Conservation (phyloP, 2,329 filamentous ascomycete species). For the Kalmusia sp. region DNA sequence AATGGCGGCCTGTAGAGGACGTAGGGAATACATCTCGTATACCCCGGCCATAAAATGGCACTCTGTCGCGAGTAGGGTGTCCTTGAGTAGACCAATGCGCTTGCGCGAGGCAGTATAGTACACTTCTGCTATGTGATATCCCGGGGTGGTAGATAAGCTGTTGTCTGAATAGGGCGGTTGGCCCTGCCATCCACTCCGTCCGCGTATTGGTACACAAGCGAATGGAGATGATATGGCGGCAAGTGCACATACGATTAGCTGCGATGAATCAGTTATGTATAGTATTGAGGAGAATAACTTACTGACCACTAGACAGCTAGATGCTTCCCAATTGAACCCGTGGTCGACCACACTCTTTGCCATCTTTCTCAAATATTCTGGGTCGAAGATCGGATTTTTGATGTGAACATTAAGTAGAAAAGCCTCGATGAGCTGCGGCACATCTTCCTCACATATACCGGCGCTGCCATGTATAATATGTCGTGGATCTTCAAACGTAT, state of each 20-base stretch:
- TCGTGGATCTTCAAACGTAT: slow-evolving; percentile 2
- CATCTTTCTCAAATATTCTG: slow-evolving; percentile 25
- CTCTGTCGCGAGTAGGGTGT: slow-evolving; percentile 36
- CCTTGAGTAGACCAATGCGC: slow-evolving; percentile 36
- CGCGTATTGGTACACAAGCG: not conserved
- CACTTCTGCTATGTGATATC: slow-evolving; percentile 26
- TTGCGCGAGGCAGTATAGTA: slow-evolving; percentile 43
- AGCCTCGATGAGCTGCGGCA: slow-evolving; percentile 29
- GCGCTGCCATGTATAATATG: slow-evolving; percentile 5
- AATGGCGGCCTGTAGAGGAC: slow-evolving; percentile 38
- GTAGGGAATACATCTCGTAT: slow-evolving; percentile 44
- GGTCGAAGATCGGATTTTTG: slow-evolving; percentile 44
- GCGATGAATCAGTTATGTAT: no score
- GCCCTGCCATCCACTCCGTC: not conserved
- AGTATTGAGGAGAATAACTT: no score
- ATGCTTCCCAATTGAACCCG: slow-evolving; percentile 36
- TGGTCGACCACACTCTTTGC: slow-evolving; percentile 28
- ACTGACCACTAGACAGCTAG: slow-evolving; percentile 40
- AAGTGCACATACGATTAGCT: slow-evolving; percentile 43
- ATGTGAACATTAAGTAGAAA: slow-evolving; percentile 43
- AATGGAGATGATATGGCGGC: slow-evolving; percentile 34
- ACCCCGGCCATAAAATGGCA: slow-evolving; percentile 43
- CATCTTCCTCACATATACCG: slow-evolving; percentile 36
- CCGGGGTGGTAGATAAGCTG: slow-evolving; percentile 20
- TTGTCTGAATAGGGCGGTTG: not conserved